These are phyloP conservation scores for Fusarium lateritium DNA, from an alignment of 2,329 filamentous ascomycete genomes.

Conservation along the genomic window DNA sequence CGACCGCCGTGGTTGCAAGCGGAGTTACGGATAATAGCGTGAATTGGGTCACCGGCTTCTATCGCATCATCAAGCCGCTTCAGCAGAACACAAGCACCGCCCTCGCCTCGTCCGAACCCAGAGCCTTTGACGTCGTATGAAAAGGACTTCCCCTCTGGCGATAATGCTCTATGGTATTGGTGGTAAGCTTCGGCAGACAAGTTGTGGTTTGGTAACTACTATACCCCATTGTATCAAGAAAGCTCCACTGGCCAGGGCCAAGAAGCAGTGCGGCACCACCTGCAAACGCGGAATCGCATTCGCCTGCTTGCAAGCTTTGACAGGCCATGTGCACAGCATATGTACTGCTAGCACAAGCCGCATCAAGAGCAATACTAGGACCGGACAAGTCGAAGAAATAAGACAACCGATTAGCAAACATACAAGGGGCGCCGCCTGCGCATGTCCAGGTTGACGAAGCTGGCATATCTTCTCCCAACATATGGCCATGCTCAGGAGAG, in stretches of 20 bases:
- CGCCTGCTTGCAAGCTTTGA: constrained; percentile 46
- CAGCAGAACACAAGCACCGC: constrained; percentile 53
- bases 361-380: constrained; percentile 54
- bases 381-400: constrained; percentile 55
- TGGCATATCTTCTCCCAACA: constrained; percentile 56
- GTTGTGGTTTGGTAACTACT: neutral
- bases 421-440: constrained; percentile 52
- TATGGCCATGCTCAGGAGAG: constrained; percentile 61
- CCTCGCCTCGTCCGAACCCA: constrained; percentile 63
- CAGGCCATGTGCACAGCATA: constrained; percentile 51
- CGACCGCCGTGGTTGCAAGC: constrained; percentile 5
- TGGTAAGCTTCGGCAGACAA: neutral
- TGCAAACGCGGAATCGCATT: constrained; percentile 57
- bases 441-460: constrained; percentile 41
- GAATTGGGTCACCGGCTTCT: neutral
- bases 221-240: neutral
- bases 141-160: constrained; percentile 50
- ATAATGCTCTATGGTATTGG: constrained; percentile 41
- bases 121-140: constrained; percentile 43
- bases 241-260: constrained; percentile 54
- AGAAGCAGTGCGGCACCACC: constrained; percentile 63
- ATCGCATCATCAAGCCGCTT: constrained; percentile 59
- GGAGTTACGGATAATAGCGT: constrained; percentile 50
- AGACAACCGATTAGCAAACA: constrained; percentile 56
- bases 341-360: constrained; percentile 53